These are phyloP conservation scores for Colletotrichum orchidophilum DNA, from an alignment of 2,329 filamentous ascomycete genomes.

Conservation along the genomic window DNA sequence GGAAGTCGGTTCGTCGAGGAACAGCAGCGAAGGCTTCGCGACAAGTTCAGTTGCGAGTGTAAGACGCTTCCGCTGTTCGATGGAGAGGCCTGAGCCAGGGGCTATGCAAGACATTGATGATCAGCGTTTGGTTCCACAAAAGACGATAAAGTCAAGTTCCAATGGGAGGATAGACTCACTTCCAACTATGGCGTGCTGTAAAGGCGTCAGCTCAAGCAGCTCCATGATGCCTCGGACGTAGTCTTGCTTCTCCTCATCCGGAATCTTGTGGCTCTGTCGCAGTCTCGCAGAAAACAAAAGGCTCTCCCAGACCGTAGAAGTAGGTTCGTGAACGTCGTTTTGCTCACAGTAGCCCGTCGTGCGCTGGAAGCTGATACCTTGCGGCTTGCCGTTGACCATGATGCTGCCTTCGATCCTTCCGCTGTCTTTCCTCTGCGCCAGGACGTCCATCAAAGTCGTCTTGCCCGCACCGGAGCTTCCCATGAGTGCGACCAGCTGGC, in stretches of 20 bases:
- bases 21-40: conserved; percentile 72
- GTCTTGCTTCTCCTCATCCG: conserved; percentile 68
- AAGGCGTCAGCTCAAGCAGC: conserved; percentile 69
- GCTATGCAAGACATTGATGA: conserved; percentile 35
- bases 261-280: conserved; percentile 63
- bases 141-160: not conserved
- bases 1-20: conserved; percentile 73
- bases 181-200: conserved; percentile 70
- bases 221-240: conserved; percentile 75
- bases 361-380: conserved; percentile 13
- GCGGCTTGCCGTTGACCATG: conserved; percentile 20
- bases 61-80: conserved; percentile 68
- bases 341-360: conserved; percentile 23
- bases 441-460: conserved; percentile 66
- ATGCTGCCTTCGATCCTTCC: conserved; percentile 35
- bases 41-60: conserved; percentile 77
- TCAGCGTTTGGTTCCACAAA: not conserved
- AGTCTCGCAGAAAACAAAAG: conserved; percentile 73
- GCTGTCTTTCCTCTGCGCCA: conserved; percentile 66
- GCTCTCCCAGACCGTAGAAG: conserved; percentile 72
- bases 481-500: conserved; percentile 71
- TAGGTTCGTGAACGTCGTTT: conserved; percentile 57
- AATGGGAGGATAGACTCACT: not conserved
- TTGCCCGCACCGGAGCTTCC: conserved; percentile 48
- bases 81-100: conserved; percentile 55